These are phyloP conservation scores for Naganishia cerealis DNA, from an alignment of 1,284 basidiomycete species.

Conservation along the genomic window DNA sequence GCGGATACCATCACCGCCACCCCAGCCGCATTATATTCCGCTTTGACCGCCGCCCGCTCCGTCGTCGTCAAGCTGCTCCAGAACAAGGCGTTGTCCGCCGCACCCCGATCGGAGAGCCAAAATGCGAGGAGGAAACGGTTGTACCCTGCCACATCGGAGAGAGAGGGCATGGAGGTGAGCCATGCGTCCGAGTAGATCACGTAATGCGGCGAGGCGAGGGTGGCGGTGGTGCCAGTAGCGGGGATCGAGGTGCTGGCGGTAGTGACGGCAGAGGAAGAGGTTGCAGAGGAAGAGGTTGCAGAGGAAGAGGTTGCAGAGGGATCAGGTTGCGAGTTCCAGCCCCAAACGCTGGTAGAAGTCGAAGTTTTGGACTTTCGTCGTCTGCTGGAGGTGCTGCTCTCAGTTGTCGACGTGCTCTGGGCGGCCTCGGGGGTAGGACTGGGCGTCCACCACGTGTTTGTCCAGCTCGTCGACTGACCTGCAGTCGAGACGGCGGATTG, in stretches of 20 bases:
- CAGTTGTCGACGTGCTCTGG: conserved; percentile 17
- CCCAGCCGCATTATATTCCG: conserved; percentile 54
- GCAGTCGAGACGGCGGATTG: neutral
- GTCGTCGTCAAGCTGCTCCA: conserved; percentile 45
- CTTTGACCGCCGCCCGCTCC: conserved; percentile 45
- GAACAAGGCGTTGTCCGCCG: conserved; percentile 41
- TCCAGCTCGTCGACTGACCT: conserved; percentile 18
- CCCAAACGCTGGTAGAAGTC: neutral
- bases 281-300: neutral
- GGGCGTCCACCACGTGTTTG: conserved; percentile 25
- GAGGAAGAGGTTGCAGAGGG: neutral
- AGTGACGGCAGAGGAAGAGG: neutral
- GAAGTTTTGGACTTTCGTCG: conserved; percentile 10
- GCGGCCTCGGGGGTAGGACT: neutral
- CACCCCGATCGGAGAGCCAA: conserved; percentile 51
- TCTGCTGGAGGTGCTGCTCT: conserved; percentile 4
- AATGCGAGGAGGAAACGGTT: conserved; percentile 58
- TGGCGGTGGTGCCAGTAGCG: neutral
- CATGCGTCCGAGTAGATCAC: conserved; percentile 36
- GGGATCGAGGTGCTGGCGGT: neutral
- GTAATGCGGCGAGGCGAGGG: conserved; percentile 20
- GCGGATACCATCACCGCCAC: conserved; percentile 56
- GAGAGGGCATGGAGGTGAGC: conserved; percentile 42
- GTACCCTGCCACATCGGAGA: conserved; percentile 43
- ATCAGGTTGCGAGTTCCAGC: neutral